Evolutionary conservation across 2,329 filamentous ascomycete species (phyloP).

Genomic region (Aspergillus brunneoviolaceus): DNA sequence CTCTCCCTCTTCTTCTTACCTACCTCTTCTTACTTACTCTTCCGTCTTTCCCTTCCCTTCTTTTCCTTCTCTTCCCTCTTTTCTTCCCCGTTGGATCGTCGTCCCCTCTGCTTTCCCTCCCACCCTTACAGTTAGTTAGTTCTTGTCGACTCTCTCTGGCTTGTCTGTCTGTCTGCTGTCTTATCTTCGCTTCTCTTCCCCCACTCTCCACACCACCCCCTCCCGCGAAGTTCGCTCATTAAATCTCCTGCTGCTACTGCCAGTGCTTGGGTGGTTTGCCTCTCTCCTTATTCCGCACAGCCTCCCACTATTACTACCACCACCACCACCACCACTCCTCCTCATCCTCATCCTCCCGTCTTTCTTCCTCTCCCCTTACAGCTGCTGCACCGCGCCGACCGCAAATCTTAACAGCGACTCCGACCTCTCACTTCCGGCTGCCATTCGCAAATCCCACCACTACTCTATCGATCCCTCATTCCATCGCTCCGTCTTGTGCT

Average conservation of each 20-base stretch:
- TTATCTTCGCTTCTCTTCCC: neutral
- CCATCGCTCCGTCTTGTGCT: neutral
- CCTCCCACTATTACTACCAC: neutral
- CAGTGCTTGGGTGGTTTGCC: conserved; percentile 13
- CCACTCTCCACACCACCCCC: conserved; percentile 3
- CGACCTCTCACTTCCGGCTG: neutral
- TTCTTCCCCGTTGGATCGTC: conserved; percentile 1
- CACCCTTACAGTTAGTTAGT: neutral
- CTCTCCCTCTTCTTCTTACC: neutral
- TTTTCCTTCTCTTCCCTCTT: conserved; percentile 17
- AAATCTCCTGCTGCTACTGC: conserved; percentile 11
- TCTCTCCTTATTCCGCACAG: neutral
- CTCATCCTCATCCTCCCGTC: neutral
- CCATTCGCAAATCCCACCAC: neutral
- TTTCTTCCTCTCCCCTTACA: neutral
- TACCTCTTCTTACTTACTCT: conserved; percentile 11
- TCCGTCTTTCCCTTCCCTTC: conserved; percentile 8
- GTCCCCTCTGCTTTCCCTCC: conserved; percentile 7
- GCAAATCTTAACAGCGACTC: neutral
- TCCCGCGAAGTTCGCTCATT: conserved; percentile 7
- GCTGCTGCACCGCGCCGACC: neutral
- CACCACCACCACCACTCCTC: neutral
- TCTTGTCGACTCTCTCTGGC: conserved; percentile 1
- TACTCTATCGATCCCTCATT: neutral
- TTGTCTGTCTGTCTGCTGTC: conserved; percentile 6